Percentiles rank a stretch among this genome's conserved stretches.
phyloP scores from a whole-genome alignment of 768 basidiomycete species.

The Termitomyces sp. region DNA sequence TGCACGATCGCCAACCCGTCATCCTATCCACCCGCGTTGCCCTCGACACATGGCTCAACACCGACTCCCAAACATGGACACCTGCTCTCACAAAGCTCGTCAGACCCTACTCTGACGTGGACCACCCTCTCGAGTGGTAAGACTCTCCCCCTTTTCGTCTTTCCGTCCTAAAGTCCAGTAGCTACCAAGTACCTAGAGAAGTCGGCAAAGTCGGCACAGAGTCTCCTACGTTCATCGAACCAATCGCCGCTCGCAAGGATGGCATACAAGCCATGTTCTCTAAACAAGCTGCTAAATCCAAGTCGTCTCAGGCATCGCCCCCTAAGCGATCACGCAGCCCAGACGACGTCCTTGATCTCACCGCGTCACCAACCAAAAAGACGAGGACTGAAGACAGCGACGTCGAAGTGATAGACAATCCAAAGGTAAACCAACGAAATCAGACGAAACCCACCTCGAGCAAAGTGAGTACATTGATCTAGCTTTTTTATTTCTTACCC shows the following conservation, averaged over 20 bases:
- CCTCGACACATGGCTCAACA: slow-evolving; percentile 78
- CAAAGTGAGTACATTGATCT: slow-evolving; percentile 2
- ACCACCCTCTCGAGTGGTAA: slow-evolving; percentile 66
- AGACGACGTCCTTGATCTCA: neutral
- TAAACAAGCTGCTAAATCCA: slow-evolving; percentile 43
- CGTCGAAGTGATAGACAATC: neutral
- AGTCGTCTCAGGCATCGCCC: neutral
- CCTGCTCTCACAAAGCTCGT: slow-evolving; percentile 58
- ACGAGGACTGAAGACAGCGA: slow-evolving; percentile 1
- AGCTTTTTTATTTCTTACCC: neutral
- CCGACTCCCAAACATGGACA: slow-evolving; percentile 60
- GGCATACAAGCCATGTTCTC: slow-evolving; percentile 84
- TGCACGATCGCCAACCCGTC: slow-evolving; percentile 91
- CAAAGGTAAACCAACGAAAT: neutral
- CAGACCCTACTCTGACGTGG: slow-evolving; percentile 52
- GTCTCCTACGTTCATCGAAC: slow-evolving; percentile 79
- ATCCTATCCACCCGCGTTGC: slow-evolving; percentile 66
- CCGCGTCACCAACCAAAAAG: slow-evolving; percentile 1
- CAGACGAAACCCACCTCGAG: neutral
- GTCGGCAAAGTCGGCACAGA: slow-evolving; percentile 89
- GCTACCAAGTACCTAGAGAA: slow-evolving; percentile 87
- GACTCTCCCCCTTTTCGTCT: slow-evolving; percentile 14
- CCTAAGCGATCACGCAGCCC: slow-evolving; percentile 10
- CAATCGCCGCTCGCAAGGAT: slow-evolving; percentile 75
- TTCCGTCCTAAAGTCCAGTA: slow-evolving; percentile 26